Base-by-base conservation (phyloP, 164 flowering plant species). In the Hamamelis virginiana region DNA sequence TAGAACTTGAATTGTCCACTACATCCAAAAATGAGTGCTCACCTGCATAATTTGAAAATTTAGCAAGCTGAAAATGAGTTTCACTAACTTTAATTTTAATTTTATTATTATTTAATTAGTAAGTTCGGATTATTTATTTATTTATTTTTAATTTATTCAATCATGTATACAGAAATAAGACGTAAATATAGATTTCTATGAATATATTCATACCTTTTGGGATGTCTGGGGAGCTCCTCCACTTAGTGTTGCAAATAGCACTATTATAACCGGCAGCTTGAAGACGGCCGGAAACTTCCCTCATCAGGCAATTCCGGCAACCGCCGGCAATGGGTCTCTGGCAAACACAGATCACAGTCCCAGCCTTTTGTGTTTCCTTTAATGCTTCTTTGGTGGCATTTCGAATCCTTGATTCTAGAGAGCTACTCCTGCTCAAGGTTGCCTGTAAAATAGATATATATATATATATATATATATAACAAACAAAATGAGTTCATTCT, bases 141-240 rank as follows among this genome's bases (percentile, higher is more conserved):
- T n/a, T n/a, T n/a, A n/a, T n/a, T n/a, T n/a, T n/a, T n/a, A n/a
- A n/a, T n/a, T n/a, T n/a, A n/a, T n/a, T n/a, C n/a, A n/a, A n/a
- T n/a, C n/a, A n/a, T n/a, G n/a, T n/a, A n/a, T n/a, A n/a, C n/a
- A n/a, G n/a, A n/a, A n/a, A n/a, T n/a, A n/a, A n/a, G n/a, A n/a
- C n/a, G n/a, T n/a, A n/a, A n/a, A n/a, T n/a, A n/a, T n/a, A n/a
- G n/a, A n/a, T n/a, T n/a, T n/a, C n/a, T n/a, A n/a, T n/a, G n/a
- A n/a, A n/a, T n/a, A n/a, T n/a, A n/a, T n/a, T n/a, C n/a, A n/a
- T 78, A 88, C 92, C 92, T 71, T 90, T 76, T 8, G 90, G 87
- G 46, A 85, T 84, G 21, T 83, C 81, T 0, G 82, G 76, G 15
- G 88, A 80, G 51, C 79, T 84, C 59, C 80, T 80, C 93, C 93